phyloP scores from a whole-genome alignment of 2,329 filamentous ascomycete genomes.

The Aspergillus brunneoviolaceus region DNA sequence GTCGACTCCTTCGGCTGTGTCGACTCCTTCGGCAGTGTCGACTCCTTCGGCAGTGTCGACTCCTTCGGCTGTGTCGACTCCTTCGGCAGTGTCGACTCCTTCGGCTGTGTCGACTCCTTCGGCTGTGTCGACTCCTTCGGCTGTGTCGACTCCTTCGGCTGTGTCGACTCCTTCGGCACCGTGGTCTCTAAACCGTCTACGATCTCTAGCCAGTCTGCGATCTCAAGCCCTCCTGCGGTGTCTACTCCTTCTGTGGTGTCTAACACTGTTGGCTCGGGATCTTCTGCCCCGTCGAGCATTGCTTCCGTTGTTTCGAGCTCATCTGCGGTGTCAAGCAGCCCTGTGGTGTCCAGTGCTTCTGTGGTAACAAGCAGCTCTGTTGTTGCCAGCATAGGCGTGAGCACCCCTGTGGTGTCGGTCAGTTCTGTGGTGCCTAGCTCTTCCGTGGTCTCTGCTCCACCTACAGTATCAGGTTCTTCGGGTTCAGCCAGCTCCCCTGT shows the following conservation, averaged over 20 bases:
- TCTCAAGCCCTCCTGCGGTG: constrained; percentile 5
- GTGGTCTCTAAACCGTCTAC: background rate
- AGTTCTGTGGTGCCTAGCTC: constrained; percentile 4
- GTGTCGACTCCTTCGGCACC: background rate
- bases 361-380: background rate
- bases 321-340: constrained; percentile 1
- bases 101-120: too few relatives aligned
- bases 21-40: background rate
- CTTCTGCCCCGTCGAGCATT: background rate
- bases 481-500: background rate
- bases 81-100: background rate
- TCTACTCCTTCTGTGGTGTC: background rate
- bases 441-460: constrained; percentile 2
- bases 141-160: background rate
- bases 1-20: too few relatives aligned
- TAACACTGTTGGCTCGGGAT: background rate
- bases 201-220: constrained; percentile 1
- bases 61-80: background rate
- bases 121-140: background rate
- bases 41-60: background rate
- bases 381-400: background rate
- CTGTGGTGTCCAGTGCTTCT: background rate
- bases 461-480: constrained; percentile 1
- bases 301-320: background rate
- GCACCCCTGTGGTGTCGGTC: constrained; percentile 1